Evolutionary conservation across 768 basidiomycete genomes (phyloP).

Genomic region (Tylopilus cervinicoccineus): DNA sequence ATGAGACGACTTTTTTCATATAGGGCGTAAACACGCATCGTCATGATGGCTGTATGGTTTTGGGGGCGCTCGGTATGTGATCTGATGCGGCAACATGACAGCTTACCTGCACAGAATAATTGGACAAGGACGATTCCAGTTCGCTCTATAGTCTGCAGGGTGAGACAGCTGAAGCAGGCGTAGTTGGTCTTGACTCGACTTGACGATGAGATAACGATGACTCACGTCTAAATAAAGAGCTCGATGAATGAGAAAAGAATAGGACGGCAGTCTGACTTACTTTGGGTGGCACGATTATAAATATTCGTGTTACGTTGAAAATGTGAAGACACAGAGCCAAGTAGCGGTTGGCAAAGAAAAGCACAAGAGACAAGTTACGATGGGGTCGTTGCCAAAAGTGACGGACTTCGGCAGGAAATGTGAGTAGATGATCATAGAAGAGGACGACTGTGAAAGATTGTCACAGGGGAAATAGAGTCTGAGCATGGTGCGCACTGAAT

Average conservation of each 20-base stretch:
- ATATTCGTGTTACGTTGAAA: slow-evolving; percentile 34
- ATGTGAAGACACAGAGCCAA: slow-evolving; percentile 36
- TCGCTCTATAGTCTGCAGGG: background rate
- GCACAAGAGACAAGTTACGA: slow-evolving; percentile 30
- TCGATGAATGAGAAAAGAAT: background rate
- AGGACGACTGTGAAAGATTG: slow-evolving; percentile 22
- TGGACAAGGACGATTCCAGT: slow-evolving; percentile 7
- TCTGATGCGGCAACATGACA: background rate
- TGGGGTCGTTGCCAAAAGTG: slow-evolving; percentile 38
- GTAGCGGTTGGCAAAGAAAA: slow-evolving; percentile 45
- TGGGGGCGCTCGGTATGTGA: background rate
- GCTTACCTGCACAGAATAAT: slow-evolving; percentile 8
- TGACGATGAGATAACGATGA: background rate
- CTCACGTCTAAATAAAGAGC: slow-evolving; percentile 10
- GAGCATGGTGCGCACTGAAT: slow-evolving; percentile 2
- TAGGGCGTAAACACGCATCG: slow-evolving; percentile 21
- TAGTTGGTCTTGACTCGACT: background rate
- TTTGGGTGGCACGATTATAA: slow-evolving; percentile 19
- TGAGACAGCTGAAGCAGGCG: background rate
- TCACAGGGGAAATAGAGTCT: background rate
- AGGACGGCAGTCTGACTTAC: background rate
- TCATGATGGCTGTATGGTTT: slow-evolving; percentile 11
- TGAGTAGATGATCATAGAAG: slow-evolving; percentile 45
- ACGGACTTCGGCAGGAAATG: slow-evolving; percentile 39
- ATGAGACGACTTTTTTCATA: slow-evolving; percentile 8